These are phyloP conservation scores for Naganishia onofrii DNA, from an alignment of 768 basidiomycete genomes.

Conservation along the genomic window DNA sequence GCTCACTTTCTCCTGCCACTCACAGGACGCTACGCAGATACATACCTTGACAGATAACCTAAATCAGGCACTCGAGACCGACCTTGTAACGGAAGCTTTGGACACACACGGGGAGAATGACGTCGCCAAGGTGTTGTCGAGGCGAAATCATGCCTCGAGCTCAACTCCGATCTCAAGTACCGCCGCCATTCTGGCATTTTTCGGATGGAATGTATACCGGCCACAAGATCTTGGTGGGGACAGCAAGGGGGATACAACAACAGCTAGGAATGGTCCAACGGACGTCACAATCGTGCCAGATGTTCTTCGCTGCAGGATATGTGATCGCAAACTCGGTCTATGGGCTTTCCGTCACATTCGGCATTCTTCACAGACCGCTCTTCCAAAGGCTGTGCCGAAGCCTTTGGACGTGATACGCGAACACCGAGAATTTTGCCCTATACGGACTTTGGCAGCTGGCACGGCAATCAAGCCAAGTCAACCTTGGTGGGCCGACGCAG, in stretches of 20 bases:
- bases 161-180: slow-evolving; percentile 9
- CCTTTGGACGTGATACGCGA: slow-evolving; percentile 6
- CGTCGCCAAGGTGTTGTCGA: not conserved
- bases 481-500: slow-evolving; percentile 12
- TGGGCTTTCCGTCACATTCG: slow-evolving; percentile 1
- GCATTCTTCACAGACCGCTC: no score
- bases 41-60: not conserved
- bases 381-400: not conserved
- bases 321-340: slow-evolving; percentile 14
- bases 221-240: no score
- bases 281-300: not conserved
- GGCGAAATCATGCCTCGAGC: slow-evolving; percentile 6
- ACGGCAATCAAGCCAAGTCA: not conserved
- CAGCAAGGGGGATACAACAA: not conserved
- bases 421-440: slow-evolving; percentile 20
- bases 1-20: not conserved
- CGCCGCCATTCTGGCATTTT: slow-evolving; percentile 9
- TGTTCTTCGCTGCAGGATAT: slow-evolving; percentile 16
- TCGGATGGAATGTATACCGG: slow-evolving; percentile 18
- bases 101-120: not conserved
- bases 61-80: not conserved
- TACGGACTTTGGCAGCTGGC: slow-evolving; percentile 11
- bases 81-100: not conserved
- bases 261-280: not conserved
- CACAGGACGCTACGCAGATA: not conserved